Evolutionary conservation across 1,284 basidiomycete genomes (phyloP).

Genomic region (Ganoderma meredithae): DNA sequence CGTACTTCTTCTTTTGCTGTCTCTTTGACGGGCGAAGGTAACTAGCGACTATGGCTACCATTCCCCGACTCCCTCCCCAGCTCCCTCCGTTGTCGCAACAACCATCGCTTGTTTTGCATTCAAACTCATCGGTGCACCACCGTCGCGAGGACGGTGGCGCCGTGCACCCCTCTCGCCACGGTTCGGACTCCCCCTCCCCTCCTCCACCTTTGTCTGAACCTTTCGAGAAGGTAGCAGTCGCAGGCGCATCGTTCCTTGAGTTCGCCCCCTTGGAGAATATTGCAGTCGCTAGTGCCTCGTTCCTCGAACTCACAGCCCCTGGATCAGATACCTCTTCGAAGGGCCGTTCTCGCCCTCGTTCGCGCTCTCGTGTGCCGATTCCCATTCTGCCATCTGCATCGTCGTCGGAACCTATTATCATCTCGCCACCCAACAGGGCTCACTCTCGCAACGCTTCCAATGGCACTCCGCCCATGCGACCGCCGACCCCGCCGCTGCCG

Average conservation of each 20-base stretch:
- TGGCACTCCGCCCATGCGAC: not conserved
- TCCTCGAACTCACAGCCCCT: slow-evolving; percentile 1
- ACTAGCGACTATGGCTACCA: slow-evolving; percentile 16
- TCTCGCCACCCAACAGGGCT: slow-evolving; percentile 20
- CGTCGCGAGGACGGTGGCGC: slow-evolving; percentile 15
- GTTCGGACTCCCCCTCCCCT: slow-evolving; percentile 22
- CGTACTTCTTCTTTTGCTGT: not conserved
- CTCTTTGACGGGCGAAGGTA: not conserved
- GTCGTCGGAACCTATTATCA: slow-evolving; percentile 26
- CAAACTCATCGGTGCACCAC: slow-evolving; percentile 24
- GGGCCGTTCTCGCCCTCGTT: slow-evolving; percentile 18
- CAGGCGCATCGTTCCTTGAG: slow-evolving; percentile 1
- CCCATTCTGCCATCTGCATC: slow-evolving; percentile 26
- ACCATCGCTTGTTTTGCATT: slow-evolving; percentile 20
- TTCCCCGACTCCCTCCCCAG: slow-evolving; percentile 17
- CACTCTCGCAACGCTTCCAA: slow-evolving; percentile 23
- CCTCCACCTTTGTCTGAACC: slow-evolving; percentile 16
- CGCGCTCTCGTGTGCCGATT: slow-evolving; percentile 24
- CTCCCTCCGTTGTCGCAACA: slow-evolving; percentile 25
- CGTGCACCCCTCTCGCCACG: slow-evolving; percentile 6
- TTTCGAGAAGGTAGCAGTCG: slow-evolving; percentile 9
- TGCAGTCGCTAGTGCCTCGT: slow-evolving; percentile 8
- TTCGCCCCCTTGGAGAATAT: slow-evolving; percentile 9
- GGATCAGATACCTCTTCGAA: slow-evolving; percentile 8
- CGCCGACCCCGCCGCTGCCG: slow-evolving; percentile 4